Evolutionary conservation across 257 asterid genomes (phyloP).

Genomic region (Echium plantagineum): DNA sequence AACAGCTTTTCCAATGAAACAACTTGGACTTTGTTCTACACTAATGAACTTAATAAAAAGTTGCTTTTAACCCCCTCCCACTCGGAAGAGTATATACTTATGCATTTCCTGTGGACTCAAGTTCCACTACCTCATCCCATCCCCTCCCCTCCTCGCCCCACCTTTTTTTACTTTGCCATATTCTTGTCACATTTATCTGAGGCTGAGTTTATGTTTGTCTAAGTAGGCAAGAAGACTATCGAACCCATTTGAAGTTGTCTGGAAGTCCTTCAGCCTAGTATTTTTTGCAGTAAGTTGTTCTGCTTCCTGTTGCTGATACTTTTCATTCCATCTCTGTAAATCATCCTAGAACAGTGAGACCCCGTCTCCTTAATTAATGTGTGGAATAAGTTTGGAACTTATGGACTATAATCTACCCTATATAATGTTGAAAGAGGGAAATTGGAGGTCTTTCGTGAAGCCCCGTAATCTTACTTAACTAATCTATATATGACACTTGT

Average conservation of each 20-base stretch:
- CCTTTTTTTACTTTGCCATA: neutral
- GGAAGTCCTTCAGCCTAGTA: constrained; percentile 94
- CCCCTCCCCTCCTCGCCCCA: neutral
- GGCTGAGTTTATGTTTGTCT: constrained; percentile 5
- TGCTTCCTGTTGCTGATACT: neutral
- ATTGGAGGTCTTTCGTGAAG: too few species aligned
- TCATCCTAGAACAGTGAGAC: too few species aligned
- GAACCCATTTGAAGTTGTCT: constrained; percentile 74
- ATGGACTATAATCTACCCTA: too few species aligned
- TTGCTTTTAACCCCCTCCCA: too few species aligned
- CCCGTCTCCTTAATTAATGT: too few species aligned
- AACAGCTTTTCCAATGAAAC: neutral
- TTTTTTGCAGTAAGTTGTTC: constrained; percentile 79
- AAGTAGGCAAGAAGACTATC: constrained; percentile 63
- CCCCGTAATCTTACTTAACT: too few species aligned
- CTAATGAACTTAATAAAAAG: neutral
- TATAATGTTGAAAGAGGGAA: too few species aligned
- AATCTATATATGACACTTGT: too few species aligned
- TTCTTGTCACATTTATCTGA: constrained; percentile 2
- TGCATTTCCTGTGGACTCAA: neutral
- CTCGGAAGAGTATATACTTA: too few species aligned
- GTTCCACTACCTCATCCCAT: too few species aligned
- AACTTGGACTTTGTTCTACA: neutral
- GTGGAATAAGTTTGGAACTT: too few species aligned
- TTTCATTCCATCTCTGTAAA: neutral